Conservation (phyloP, 768 basidiomycete species). For the Leucosporidium scottii region DNA sequence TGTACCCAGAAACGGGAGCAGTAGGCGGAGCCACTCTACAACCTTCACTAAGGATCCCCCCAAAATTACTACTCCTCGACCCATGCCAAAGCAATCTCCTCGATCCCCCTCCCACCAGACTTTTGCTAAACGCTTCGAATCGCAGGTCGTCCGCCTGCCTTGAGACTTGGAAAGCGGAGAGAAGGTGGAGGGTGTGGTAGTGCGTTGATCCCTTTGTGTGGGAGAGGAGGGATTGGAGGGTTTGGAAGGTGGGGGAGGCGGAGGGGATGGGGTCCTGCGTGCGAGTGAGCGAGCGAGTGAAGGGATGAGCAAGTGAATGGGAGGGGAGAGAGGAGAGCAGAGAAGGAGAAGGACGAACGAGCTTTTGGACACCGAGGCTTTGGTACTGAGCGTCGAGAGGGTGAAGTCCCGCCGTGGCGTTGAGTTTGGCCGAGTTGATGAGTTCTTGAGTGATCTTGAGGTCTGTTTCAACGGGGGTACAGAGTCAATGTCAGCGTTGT, state of each 20-base stretch:
- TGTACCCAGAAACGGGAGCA: neutral
- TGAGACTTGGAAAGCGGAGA: neutral
- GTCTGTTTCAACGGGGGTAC: neutral
- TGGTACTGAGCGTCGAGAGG: neutral
- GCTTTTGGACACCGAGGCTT: neutral
- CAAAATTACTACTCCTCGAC: neutral
- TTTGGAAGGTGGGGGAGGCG: too few species aligned
- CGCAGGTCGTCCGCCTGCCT: neutral
- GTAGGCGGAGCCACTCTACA: neutral
- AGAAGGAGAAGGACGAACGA: neutral
- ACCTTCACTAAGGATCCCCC: neutral
- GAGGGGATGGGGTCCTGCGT: too few species aligned
- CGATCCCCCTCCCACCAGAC: neutral
- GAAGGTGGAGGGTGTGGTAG: neutral
- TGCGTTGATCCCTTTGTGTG: too few species aligned
- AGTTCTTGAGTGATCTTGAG: constrained; percentile 1
- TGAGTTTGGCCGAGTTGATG: neutral
- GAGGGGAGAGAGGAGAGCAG: too few species aligned
- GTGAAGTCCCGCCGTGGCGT: neutral
- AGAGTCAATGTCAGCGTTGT: neutral
- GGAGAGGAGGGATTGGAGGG: too few species aligned
- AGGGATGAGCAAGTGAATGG: too few species aligned
- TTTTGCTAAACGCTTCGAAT: neutral
- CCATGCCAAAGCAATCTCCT: neutral
- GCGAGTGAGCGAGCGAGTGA: too few species aligned